Base-by-base conservation (phyloP, 768 basidiomycete genomes). In the Macrocybe gigantea region DNA sequence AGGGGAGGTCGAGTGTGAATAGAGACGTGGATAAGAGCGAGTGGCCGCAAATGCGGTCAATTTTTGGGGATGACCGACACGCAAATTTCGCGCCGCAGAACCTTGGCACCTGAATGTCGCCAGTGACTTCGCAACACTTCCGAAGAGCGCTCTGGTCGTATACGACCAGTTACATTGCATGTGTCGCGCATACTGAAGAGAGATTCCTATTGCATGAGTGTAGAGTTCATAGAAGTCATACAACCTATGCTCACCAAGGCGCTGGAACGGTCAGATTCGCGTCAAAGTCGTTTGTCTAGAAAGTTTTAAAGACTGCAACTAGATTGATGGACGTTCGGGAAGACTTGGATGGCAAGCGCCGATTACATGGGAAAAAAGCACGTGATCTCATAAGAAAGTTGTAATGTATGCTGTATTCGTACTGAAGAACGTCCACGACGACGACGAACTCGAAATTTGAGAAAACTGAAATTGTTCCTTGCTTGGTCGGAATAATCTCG, bases 141-240 rank as follows among this genome's bases (percentile, higher is more conserved):
- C 58, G 43, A 66, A 45, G 40, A 68, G 53, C 61, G 67, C 64
- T 62, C 69, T 79, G 73, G 78, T 72, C 60, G 72, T 63, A 57
- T 65, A 70, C 53, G 70, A 73, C 76, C 73, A 77, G 65, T 68
- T 75, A 74, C 82, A 83, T 85, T 71, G 82, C 85, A 87, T 86
- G 78, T 71, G 77, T 64, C 60, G 76, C 60, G 77, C 81, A 83
- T 84, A 59, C 73, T 81, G 77, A 50, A 13, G 12, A 35, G 31
- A 35, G 22, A 22, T 22, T 22, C 22, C 22, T 22, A 22, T 22
- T 22, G 22, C 22, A 22, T 22, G 22, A 22, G 22, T 22, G 22
- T 22, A 22, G 22, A 22, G 22, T 22, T 22, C 22, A 22, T 22
- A 22, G 22, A 22, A 22, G 4, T 22, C 22, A 22, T 22, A 22